Evolutionary conservation across 345 rosid species (phyloP), one percentile per base, ranked within the genome.

Genomic region (Hirschfeldia incana): DNA sequence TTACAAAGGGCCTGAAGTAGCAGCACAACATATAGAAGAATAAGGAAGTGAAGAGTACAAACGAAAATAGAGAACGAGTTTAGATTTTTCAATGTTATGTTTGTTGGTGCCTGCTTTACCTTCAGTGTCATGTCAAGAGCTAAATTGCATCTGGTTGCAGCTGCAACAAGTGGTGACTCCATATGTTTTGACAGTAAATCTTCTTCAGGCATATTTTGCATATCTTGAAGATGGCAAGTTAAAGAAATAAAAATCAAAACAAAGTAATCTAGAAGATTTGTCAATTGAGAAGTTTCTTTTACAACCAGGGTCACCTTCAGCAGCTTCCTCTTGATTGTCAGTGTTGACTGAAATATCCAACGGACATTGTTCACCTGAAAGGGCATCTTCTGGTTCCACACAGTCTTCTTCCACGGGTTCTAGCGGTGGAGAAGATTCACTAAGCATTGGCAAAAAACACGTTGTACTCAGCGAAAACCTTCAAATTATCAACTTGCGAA

Each of bases 1-100:
- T 69, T 74, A 58, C 64, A 36, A 69, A 79, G 71, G 60, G 75
- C 78, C 82, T 79, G 70, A 70, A 67, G 39, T 3, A 58, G 13
- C 63, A 60, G 51, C 36, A 44, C 32, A 59, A 26, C 26, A 7
- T 55, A 17, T 29, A 46, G 64, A 32, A 32, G 26, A 32, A 6
- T 32, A 63, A 63, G 37, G 32, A 59, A 59, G 63, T 26, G 10
- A 59, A 59, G 63, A 59, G 63, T 3, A 59, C 4, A 58, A 58
- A 55, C 27, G 1, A 16, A 55, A 75, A 21, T 42, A 42, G 49
- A 42, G 49, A 46, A 46, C 15, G 5, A 46, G 55, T 49, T 49
- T 6, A 53, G 26, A 7, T 53, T 26, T 58, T 10, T 8, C 32
- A 59, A 26, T 10, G 63, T 59, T 16, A 76, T 21, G 51, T 69